Percentiles rank a stretch among this genome's conserved stretches.
Conservation (phyloP, 768 basidiomycete genomes). For the Rhizopogon salebrosus region DNA sequence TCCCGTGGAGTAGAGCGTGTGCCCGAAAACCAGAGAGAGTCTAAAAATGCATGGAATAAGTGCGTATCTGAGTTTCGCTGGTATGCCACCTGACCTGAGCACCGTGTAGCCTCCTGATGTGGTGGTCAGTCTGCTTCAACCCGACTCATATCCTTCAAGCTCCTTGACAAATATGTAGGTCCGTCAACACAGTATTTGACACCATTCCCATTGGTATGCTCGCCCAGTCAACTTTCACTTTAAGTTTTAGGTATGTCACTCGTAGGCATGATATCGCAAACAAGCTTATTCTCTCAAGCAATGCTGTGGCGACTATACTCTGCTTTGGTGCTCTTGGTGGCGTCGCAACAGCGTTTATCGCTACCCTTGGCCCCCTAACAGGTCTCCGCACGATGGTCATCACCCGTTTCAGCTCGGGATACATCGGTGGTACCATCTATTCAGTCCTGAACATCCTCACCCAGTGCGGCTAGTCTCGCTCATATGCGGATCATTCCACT, state of each 20-base stretch:
- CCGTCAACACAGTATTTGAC: slow-evolving; percentile 42
- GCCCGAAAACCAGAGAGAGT: slow-evolving; percentile 42
- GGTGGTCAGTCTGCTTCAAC: slow-evolving; percentile 28
- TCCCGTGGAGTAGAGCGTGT: slow-evolving; percentile 52
- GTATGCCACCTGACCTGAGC: slow-evolving; percentile 1
- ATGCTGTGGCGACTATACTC: slow-evolving; percentile 39
- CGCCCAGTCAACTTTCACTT: slow-evolving; percentile 41
- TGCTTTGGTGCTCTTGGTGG: slow-evolving; percentile 42
- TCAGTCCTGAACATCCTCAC: slow-evolving; percentile 51
- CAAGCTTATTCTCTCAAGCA: slow-evolving; percentile 20
- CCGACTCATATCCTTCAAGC: neutral
- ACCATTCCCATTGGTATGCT: slow-evolving; percentile 48
- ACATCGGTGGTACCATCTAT: slow-evolving; percentile 42
- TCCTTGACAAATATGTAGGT: slow-evolving; percentile 22
- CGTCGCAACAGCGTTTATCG: slow-evolving; percentile 42
- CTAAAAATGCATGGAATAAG: slow-evolving; percentile 42
- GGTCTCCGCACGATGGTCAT: slow-evolving; percentile 54
- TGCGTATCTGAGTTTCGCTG: slow-evolving; percentile 15
- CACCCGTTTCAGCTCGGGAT: slow-evolving; percentile 43
- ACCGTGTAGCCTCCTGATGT: slow-evolving; percentile 35
- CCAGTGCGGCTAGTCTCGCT: slow-evolving; percentile 22
- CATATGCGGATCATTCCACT: neutral
- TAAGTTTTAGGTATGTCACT: slow-evolving; percentile 39
- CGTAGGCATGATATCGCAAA: neutral
- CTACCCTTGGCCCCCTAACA: slow-evolving; percentile 47